These are phyloP conservation scores for Ceratocystis colombiana DNA, from an alignment of 2,329 filamentous ascomycete genomes.

Conservation along the genomic window DNA sequence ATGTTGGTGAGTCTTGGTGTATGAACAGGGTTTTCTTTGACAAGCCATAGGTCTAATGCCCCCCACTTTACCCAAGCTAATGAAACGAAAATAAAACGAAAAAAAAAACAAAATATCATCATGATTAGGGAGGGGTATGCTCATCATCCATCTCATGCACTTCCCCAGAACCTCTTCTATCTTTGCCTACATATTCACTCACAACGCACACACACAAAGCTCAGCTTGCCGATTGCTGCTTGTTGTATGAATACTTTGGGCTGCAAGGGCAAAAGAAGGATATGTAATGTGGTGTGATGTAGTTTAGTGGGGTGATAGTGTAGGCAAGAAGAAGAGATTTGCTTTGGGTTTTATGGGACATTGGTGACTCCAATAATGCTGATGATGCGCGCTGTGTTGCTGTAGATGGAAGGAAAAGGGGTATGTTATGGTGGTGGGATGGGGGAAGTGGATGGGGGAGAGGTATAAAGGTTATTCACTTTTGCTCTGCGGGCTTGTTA, in stretches of 20 bases:
- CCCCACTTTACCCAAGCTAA: constrained; percentile 8
- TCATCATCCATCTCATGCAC: background rate
- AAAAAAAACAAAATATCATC: constrained; percentile 20
- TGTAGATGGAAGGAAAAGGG: constrained; percentile 1
- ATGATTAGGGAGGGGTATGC: constrained; percentile 12
- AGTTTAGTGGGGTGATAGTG: background rate
- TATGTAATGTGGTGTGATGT: background rate
- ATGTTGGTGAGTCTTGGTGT: background rate
- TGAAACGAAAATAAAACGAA: constrained; percentile 9
- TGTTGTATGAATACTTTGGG: background rate
- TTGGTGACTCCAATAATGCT: constrained; percentile 16
- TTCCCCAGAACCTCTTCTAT: background rate
- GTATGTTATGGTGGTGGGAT: background rate
- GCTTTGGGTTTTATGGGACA: constrained; percentile 4
- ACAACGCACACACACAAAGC: background rate
- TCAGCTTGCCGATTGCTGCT: constrained; percentile 5
- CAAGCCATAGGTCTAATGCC: constrained; percentile 13
- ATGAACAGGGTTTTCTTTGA: constrained; percentile 11
- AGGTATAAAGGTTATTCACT: constrained; percentile 47
- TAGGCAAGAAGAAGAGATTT: background rate
- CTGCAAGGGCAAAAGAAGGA: background rate
- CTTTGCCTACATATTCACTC: background rate
- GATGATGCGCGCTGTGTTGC: constrained; percentile 19
- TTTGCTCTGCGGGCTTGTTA: constrained; percentile 68
- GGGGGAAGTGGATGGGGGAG: constrained; percentile 24